Evolutionary conservation across 225 moss, liverwort and hornwort genomes (phyloP), one percentile per base, ranked within the genome.

Genomic region (Pseudoscleropodium purum): DNA sequence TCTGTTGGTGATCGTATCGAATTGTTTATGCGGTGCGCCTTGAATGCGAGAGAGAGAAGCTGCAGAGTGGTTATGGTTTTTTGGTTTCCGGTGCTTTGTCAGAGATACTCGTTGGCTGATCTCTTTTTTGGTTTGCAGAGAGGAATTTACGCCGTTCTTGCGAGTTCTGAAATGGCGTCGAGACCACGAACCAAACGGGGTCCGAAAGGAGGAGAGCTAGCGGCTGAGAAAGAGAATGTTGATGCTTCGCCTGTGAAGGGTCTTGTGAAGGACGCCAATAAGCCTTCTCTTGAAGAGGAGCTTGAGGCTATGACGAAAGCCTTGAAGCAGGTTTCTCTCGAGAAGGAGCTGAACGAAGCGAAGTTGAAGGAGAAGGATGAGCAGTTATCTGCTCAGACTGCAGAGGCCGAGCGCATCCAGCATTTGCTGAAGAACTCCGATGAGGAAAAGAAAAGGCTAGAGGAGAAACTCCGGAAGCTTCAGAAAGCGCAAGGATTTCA

Each of bases 401-500:
- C 83, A 17, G 95, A 96, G 85, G 92, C 96, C 65, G 89, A 92
- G 81, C 94, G 96, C 26, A 91, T 98, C 27, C 94, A 96, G 83
- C 75, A 72, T 59, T 91, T 95, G 56, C 90, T 98, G 54, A 91
- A 96, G 77, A 90, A 81, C 41, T 94, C 93, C 27, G 96, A 94
- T 25, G 92, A 93, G 20, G 96, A 95, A 75, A 96, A 96, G 88
- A 94, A 94, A 87, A 92, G 86, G 87, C 95, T 97, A 2, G 94
- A 92, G 67, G 93, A 94, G 68, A 96, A 95, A 75, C 89, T 97
- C 56, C 96, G 96, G 19, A 96, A 97, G 85, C 94, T 98, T 26
- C 95, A 98, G 89, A 98, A 94, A 89, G 84, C 89, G 21, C 96
- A 96, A 82, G 96, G 96, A 68, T 98, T 96, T 66, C 94, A 95